Base-by-base conservation (phyloP, 495 filamentous ascomycete species). In the Clohesyomyces aquaticus region DNA sequence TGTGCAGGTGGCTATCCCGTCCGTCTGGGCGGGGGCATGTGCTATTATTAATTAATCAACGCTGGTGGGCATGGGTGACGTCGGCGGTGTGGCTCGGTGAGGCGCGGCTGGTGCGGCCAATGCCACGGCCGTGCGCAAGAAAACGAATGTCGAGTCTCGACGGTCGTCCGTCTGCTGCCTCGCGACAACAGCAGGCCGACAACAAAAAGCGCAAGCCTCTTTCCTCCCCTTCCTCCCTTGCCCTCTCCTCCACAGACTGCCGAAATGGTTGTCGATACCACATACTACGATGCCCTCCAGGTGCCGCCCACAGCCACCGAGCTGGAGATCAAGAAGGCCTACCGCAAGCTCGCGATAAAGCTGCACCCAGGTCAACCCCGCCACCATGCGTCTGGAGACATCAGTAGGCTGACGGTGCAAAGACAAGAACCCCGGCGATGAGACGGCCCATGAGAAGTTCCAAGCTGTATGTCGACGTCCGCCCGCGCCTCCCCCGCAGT, bases 301-400 rank as follows among this genome's bases (percentile, higher is more conserved):
- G 95, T 99, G 70, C 83, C 86, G 74, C 88, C 93, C 43, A 91
- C 87, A 11, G 95, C 94, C 18, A 88, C 91, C 57, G 91, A 96
- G 73, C 86, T 98, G 8, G 95, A 99, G 66, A 97, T 99, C 78
- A 99, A 99, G 81, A 98, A 98, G 77, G 94, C 94, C n/a, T 99
- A 99, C 76, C 84, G 94, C 62, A 98, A 93, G 76, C 87, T 94
- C 28, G 94, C 94, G 47, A 96, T 99, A 68, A 80, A 82, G 59
- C 85, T 87, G 60, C 86, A 89, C 69, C 86, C 86, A n/a, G 84
- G 84, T 87, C 76, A 9, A 25, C 4, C 32, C 2, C 28, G n/a
- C 59, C 49, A 45, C 46, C 60, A 38, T 12, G 38, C 21, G 22
- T 11, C 19, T 19, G 16, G 19, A 21, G 9, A 9, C 18, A 14